Conservation (phyloP, 495 filamentous ascomycete genomes). For the Cenococcum geophilum region DNA sequence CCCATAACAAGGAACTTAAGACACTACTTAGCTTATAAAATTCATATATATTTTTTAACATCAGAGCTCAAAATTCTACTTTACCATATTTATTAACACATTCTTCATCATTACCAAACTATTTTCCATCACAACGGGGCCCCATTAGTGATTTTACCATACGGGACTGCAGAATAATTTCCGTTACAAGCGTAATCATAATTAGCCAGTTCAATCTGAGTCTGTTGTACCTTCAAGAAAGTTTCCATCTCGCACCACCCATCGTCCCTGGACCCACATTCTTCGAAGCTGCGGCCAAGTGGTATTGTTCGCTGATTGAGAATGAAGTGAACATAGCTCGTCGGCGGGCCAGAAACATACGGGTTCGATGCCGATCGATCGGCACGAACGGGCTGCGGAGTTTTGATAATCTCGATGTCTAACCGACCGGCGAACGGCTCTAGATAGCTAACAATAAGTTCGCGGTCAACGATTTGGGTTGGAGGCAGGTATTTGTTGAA, state of each 20-base stretch:
- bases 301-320: slow-evolving; percentile 59
- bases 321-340: slow-evolving; percentile 58
- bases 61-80: no score
- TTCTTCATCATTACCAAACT: no score
- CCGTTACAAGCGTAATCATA: slow-evolving; percentile 53
- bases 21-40: no score
- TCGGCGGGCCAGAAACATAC: slow-evolving; percentile 36
- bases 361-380: slow-evolving; percentile 33
- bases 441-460: slow-evolving; percentile 51
- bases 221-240: slow-evolving; percentile 44
- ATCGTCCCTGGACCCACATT: slow-evolving; percentile 54
- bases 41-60: no score
- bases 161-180: slow-evolving; percentile 40
- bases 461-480: slow-evolving; percentile 43
- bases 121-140: slow-evolving; percentile 39
- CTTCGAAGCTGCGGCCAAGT: slow-evolving; percentile 49
- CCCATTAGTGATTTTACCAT: slow-evolving; percentile 44
- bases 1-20: no score
- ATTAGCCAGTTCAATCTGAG: slow-evolving; percentile 42
- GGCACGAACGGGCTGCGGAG: slow-evolving; percentile 47
- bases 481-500: slow-evolving; percentile 44
- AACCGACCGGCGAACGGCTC: slow-evolving; percentile 56
- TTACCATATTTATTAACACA: no score
- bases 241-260: slow-evolving; percentile 59
- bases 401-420: slow-evolving; percentile 58